Percentiles rank a stretch among this genome's conserved stretches.
Evolutionary conservation across 345 rosid genomes (phyloP).

Genomic region (Camelina neglecta): DNA sequence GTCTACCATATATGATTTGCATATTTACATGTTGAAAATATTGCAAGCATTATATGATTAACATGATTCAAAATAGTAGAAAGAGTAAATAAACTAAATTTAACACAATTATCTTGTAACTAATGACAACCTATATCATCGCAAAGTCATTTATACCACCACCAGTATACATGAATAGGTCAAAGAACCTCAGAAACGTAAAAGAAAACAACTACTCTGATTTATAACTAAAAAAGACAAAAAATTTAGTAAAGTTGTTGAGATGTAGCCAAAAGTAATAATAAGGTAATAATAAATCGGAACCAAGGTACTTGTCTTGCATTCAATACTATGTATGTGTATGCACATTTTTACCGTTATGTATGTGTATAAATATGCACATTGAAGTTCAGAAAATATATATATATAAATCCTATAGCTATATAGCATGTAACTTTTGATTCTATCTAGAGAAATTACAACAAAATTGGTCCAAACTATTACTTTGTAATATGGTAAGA

Average conservation of each 20-base stretch:
- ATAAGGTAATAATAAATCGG: constrained; percentile 58
- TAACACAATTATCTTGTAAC: background rate
- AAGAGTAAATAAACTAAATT: background rate
- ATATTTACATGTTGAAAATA: background rate
- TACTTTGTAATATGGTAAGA: background rate
- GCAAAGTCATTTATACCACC: background rate
- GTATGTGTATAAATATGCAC: background rate
- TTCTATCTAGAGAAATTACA: background rate
- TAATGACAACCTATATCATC: background rate
- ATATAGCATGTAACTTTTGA: constrained; percentile 7
- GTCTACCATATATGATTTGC: background rate
- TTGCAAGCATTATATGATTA: too few species aligned
- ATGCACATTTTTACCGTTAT: constrained; percentile 3
- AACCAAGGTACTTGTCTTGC: constrained; percentile 25
- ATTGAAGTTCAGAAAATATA: background rate
- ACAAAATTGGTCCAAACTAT: background rate
- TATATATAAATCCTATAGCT: too few species aligned
- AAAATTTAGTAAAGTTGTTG: constrained; percentile 5
- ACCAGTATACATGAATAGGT: background rate
- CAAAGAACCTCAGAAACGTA: background rate
- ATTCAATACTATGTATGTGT: constrained; percentile 26
- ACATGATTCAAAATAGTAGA: background rate
- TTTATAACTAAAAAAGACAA: constrained; percentile 13
- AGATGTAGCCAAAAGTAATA: constrained; percentile 47
- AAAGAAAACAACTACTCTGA: constrained; percentile 3